Base-by-base conservation (phyloP, 2,329 filamentous ascomycete genomes). In the Aspergillus fructus region DNA sequence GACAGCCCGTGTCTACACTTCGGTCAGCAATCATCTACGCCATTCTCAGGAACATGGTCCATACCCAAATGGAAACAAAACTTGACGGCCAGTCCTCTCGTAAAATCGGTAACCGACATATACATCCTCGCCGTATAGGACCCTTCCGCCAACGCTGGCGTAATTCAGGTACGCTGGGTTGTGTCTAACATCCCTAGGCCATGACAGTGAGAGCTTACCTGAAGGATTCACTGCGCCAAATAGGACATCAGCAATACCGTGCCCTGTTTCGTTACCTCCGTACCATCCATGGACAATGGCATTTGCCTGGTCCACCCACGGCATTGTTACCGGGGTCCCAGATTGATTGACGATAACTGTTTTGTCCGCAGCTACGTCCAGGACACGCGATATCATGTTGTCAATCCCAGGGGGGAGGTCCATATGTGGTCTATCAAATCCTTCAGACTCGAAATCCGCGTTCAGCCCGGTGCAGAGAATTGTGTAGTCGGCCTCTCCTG, bases 91-190 rank as follows among this genome's bases (percentile, higher is more conserved):
- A 8, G 83, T 81, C 64, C 83, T 85, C 68, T 93, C 89, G 70
- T 91, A 93, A 76, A 86, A 91, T 23, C 89, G 81, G 74, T 93
- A 93, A 4, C 90, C 90, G 37, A 92, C 79, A 71, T 90, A 93
- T 19, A 93, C 78, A 58, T 90, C 89, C 72, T 93, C 90, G 39
- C 88, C 88, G 66, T 93, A 93, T 1, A 90, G 75, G 0, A 87
- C 85, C 58, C 88, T 81, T 30, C 88, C 84, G 37, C 85, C 84
- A 66, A 93, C 89, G n/a, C 81, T 81, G 23, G 79, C 75, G 68
- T 85, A 92, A 75, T 90, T 92, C 66, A 91, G 79, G 74, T 87
- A 91, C 0, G 88, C 83, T 1, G 90, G 89, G 58, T 88, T 90
- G 65, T 91, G 86, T 66, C 86, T 81, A 1, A 87, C 68, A 40